Percentiles rank a stretch among this genome's conserved stretches.
Evolutionary conservation across 306 rosid genomes (phyloP).

Genomic region (Quillaja saponaria): DNA sequence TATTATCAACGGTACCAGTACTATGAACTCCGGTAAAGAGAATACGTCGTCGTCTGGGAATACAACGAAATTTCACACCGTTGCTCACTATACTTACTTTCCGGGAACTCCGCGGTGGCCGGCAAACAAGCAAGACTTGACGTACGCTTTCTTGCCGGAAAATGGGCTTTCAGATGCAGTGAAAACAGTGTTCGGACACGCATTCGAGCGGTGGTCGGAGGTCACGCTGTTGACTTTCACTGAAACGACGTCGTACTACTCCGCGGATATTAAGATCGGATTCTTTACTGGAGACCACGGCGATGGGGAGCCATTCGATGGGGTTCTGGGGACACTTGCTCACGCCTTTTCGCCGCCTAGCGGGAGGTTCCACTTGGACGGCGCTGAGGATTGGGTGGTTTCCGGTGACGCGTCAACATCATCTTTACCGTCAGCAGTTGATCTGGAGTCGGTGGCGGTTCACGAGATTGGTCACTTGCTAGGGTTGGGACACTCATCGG

Average conservation of each 20-base stretch:
- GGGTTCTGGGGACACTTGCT: conserved; percentile 72
- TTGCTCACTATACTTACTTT: conserved; percentile 64
- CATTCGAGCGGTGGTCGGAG: conserved; percentile 66
- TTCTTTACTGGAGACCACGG: conserved; percentile 80
- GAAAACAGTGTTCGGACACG: conserved; percentile 52
- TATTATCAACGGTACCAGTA: conserved; percentile 58
- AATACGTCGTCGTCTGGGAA: conserved; percentile 5
- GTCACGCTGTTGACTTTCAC: conserved; percentile 62
- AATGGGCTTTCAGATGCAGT: conserved; percentile 38
- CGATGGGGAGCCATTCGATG: conserved; percentile 87
- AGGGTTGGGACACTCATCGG: conserved; percentile 83
- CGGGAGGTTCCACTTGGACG: conserved; percentile 73
- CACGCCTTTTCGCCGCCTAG: conserved; percentile 87
- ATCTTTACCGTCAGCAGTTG: conserved; percentile 50
- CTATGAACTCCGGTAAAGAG: conserved; percentile 68
- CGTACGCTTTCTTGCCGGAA: conserved; percentile 56
- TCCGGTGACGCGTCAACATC: conserved; percentile 54
- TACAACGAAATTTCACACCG: conserved; percentile 50
- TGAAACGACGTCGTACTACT: conserved; percentile 13
- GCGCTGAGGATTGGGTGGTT: conserved; percentile 69
- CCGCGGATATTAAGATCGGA: conserved; percentile 62
- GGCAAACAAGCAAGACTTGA: conserved; percentile 38
- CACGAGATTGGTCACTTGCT: conserved; percentile 90
- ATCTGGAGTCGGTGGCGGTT: conserved; percentile 82
- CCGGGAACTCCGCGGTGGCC: conserved; percentile 72